These are phyloP conservation scores for Ogataea philodendri DNA, from an alignment of 805 yeast genomes.

Conservation along the genomic window DNA sequence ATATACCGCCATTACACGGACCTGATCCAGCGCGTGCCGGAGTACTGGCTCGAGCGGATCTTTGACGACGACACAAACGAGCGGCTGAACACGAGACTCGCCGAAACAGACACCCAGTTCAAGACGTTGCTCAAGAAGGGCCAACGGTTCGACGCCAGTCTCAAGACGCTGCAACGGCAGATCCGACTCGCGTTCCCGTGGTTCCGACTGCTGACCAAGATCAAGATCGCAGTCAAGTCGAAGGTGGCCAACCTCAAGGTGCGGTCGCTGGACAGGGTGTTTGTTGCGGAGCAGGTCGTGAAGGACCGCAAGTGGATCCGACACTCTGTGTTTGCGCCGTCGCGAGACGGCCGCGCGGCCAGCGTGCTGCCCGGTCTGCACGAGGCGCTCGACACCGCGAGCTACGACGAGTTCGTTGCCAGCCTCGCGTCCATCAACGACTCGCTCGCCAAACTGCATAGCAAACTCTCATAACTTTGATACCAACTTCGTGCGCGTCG, in stretches of 20 bases:
- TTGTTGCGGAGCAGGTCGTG: slow-evolving; percentile 46
- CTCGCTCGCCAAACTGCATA: slow-evolving; percentile 13
- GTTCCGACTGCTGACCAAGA: slow-evolving; percentile 61
- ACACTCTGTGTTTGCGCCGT: slow-evolving; percentile 62
- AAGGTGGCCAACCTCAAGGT: slow-evolving; percentile 53
- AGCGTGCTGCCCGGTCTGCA: slow-evolving; percentile 57
- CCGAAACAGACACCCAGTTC: slow-evolving; percentile 9
- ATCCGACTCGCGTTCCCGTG: slow-evolving; percentile 73
- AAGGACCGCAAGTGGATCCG: slow-evolving; percentile 56
- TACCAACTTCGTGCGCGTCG: slow-evolving; percentile 5
- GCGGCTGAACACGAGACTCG: slow-evolving; percentile 14
- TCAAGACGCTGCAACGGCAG: slow-evolving; percentile 43
- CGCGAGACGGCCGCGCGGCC: slow-evolving; percentile 48
- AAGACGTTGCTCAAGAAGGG: slow-evolving; percentile 14
- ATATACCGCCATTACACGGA: slow-evolving; percentile 38
- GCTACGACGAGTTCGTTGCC: slow-evolving; percentile 9
- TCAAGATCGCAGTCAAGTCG: slow-evolving; percentile 55
- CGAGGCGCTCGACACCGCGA: slow-evolving; percentile 46
- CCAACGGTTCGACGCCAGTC: slow-evolving; percentile 20
- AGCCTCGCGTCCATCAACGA: slow-evolving; percentile 5
- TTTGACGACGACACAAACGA: slow-evolving; percentile 27
- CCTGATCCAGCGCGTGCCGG: slow-evolving; percentile 27
- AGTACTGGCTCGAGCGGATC: slow-evolving; percentile 30
- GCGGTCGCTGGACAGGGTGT: slow-evolving; percentile 54
- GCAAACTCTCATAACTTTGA: slow-evolving; percentile 15